Evolutionary conservation across 805 yeast genomes (phyloP), one percentile per base, ranked within the genome.

Genomic region (Monosporozyma servazzii): DNA sequence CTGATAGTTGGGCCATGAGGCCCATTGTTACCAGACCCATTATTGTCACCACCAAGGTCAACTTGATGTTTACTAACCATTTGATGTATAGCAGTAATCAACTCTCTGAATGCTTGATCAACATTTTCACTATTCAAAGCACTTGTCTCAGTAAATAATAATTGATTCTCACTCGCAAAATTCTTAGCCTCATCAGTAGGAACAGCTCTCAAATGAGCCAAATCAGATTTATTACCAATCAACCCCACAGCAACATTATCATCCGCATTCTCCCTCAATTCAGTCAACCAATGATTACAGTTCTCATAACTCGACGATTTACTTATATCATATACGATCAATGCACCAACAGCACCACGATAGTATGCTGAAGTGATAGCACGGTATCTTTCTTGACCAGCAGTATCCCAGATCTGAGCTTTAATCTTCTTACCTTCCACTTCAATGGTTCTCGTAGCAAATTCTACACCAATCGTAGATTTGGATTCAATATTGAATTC

Each of bases 391-490:
- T 91, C 99, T 74, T 91, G 99, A 55, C 99, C 99, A 2, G 99
- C 99, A 37, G 99, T 91, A 71, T 91, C 99, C 99, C 99, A 91
- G 60, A 89, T 84, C 71, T 88, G 95, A 3, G 95, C 91, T 68
- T 87, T 88, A 59, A 87, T 84, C 66, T 88, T 73, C 64, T 85
- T 86, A 43, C 88, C 89, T 58, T 86, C 91, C 55, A 86, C 82
- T 62, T 86, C 91, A 51, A 93, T 82, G 2, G 97, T 90, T 68
- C 97, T 79, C 21, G 98, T 93, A 44, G 98, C 98, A 73, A 91
- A 91, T 71, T 93, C 99, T 48, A 93, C 99, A 47, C 99, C 99
- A 65, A 91, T 91, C 27, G 99, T 91, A 50, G 95, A 86, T 70
- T 93, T 83, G 17, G 93, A 83, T 68, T 93, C 98, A 57, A 90